These are phyloP conservation scores for Ascoidea rubescens DNA, from an alignment of 805 yeast species.

Conservation along the genomic window DNA sequence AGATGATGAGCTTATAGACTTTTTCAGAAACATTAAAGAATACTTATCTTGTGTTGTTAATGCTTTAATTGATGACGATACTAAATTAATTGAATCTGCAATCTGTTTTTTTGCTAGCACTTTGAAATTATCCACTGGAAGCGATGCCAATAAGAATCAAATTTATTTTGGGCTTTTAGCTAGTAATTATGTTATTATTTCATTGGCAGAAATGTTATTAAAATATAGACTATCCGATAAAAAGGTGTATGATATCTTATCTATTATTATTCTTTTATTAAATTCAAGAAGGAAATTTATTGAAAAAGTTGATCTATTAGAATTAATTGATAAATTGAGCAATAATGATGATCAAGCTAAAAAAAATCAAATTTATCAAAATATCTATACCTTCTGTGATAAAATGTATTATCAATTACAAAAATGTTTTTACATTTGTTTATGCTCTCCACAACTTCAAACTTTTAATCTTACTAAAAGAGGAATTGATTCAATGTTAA, in stretches of 20 bases:
- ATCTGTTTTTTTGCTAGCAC: too few relatives aligned
- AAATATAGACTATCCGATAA: neutral
- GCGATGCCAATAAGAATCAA: too few relatives aligned
- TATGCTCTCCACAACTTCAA: conserved; percentile 8
- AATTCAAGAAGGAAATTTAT: too few relatives aligned
- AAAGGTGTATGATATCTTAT: neutral
- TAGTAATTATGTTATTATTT: too few relatives aligned
- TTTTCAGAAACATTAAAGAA: too few relatives aligned
- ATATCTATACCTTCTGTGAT: neutral
- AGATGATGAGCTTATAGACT: neutral
- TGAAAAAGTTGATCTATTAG: too few relatives aligned
- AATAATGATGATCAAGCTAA: too few relatives aligned
- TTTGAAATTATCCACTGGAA: too few relatives aligned
- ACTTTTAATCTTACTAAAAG: conserved; percentile 3
- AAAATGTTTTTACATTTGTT: conserved; percentile 5
- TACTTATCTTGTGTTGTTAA: neutral
- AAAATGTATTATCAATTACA: conserved; percentile 3
- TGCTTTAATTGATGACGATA: neutral
- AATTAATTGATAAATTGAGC: too few relatives aligned
- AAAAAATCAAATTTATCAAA: too few relatives aligned
- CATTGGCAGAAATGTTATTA: neutral
- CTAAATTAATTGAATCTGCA: neutral
- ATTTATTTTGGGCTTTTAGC: too few relatives aligned
- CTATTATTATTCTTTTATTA: too few relatives aligned
- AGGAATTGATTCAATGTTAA: conserved; percentile 1